phyloP scores from a whole-genome alignment of 805 yeast genomes.

The Torulaspora quercuum region DNA sequence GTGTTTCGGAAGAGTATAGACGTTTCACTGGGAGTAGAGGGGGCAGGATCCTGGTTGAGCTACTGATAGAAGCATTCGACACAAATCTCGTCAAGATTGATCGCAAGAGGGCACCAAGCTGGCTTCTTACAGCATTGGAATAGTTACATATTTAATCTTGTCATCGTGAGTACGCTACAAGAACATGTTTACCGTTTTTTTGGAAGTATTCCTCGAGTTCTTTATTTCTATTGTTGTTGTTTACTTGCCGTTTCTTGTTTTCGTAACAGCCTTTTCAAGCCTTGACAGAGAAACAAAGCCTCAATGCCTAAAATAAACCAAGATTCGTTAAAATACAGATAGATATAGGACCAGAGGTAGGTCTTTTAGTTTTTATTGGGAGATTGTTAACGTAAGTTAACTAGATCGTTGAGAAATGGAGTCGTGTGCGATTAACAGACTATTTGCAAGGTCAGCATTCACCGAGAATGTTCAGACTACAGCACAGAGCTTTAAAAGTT shows the following conservation, averaged over 20 bases:
- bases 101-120: constrained; percentile 31
- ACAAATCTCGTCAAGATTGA: constrained; percentile 33
- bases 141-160: constrained; percentile 4
- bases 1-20: constrained; percentile 89
- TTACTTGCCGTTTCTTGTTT: neutral
- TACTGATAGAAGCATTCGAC: constrained; percentile 64
- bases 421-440: constrained; percentile 10
- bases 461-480: constrained; percentile 33
- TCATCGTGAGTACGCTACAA: constrained; percentile 1
- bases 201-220: too few relatives aligned
- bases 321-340: too few relatives aligned
- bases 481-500: constrained; percentile 50
- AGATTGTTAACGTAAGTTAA: too few relatives aligned
- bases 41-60: constrained; percentile 86
- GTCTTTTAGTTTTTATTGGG: too few relatives aligned
- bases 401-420: too few relatives aligned
- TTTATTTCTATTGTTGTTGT: neutral
- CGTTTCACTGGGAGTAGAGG: constrained; percentile 91
- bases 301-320: too few relatives aligned
- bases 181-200: too few relatives aligned
- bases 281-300: too few relatives aligned
- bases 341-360: too few relatives aligned
- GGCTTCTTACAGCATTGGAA: constrained; percentile 31
- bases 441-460: constrained; percentile 19
- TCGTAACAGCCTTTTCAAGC: too few relatives aligned